Percentiles rank a stretch among this genome's conserved stretches.
These are phyloP conservation scores for Pythium phragmiticola DNA, from an alignment of 352 stramenopile species.

Conservation along the genomic window DNA sequence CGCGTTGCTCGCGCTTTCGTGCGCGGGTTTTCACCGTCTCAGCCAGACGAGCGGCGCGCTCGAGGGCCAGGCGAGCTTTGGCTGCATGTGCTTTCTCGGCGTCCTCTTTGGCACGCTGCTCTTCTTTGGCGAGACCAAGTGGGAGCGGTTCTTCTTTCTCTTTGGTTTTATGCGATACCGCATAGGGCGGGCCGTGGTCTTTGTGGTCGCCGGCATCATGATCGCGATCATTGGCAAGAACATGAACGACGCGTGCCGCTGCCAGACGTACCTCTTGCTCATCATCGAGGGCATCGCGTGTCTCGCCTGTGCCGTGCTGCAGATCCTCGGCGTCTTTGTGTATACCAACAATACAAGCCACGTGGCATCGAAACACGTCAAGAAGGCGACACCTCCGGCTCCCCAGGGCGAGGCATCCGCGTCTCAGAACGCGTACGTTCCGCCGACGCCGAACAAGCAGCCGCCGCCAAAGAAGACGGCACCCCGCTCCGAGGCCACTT, in stretches of 20 bases:
- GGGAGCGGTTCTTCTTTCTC: slow-evolving; percentile 74
- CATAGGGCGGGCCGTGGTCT: slow-evolving; percentile 54
- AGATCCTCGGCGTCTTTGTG: slow-evolving; percentile 44
- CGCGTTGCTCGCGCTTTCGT: slow-evolving; percentile 44
- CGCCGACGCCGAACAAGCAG: slow-evolving; percentile 12
- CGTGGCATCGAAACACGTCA: not conserved
- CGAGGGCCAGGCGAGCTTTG: slow-evolving; percentile 56
- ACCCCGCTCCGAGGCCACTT: not conserved
- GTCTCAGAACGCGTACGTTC: slow-evolving; percentile 8
- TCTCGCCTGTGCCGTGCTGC: slow-evolving; percentile 40
- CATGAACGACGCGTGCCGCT: slow-evolving; percentile 49
- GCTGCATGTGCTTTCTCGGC: slow-evolving; percentile 74
- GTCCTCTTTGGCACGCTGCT: slow-evolving; percentile 62
- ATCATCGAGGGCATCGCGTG: slow-evolving; percentile 57
- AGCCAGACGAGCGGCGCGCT: slow-evolving; percentile 31
- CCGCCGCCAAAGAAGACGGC: slow-evolving; percentile 5
- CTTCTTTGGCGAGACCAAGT: slow-evolving; percentile 56
- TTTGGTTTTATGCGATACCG: slow-evolving; percentile 82
- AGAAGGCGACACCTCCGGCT: not conserved
- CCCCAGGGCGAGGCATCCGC: not conserved
- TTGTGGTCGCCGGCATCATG: slow-evolving; percentile 61
- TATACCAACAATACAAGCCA: slow-evolving; percentile 52
- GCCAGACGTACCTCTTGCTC: slow-evolving; percentile 46
- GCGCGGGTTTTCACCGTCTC: slow-evolving; percentile 51
- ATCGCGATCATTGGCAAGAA: slow-evolving; percentile 58